These are phyloP conservation scores for Backusella tuberculispora DNA, from an alignment of 192 early-diverging fungal species.

Conservation along the genomic window DNA sequence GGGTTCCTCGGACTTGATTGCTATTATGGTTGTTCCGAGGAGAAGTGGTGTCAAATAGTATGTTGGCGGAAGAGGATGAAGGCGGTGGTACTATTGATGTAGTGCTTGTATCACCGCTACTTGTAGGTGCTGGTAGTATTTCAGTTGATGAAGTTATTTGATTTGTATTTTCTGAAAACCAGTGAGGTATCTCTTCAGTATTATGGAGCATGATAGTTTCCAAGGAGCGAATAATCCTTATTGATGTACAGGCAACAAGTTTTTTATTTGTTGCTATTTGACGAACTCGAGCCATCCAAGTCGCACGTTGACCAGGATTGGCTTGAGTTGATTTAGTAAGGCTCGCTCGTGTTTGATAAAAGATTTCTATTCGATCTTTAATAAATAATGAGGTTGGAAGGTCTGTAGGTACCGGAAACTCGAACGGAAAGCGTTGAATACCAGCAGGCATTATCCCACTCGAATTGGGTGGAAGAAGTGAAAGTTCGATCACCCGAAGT, in stretches of 20 bases:
- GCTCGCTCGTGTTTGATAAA: constrained; percentile 25
- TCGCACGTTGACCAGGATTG: neutral
- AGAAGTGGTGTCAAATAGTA: neutral
- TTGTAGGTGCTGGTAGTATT: neutral
- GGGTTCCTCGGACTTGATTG: neutral
- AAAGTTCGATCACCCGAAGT: constrained; percentile 30
- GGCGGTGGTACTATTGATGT: neutral
- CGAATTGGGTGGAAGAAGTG: constrained; percentile 25
- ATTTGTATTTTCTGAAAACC: constrained; percentile 7
- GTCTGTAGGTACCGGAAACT: constrained; percentile 32
- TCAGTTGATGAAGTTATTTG: too few relatives aligned
- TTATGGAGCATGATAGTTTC: constrained; percentile 11
- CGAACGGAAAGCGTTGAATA: constrained; percentile 32
- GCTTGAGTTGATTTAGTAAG: neutral
- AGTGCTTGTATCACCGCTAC: neutral
- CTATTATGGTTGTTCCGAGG: neutral
- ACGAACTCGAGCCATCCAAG: neutral
- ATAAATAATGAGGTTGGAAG: constrained; percentile 25
- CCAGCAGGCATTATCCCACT: constrained; percentile 24
- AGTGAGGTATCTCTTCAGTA: neutral
- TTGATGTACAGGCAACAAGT: neutral
- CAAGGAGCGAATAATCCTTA: constrained; percentile 18
- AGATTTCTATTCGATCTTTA: constrained; percentile 24
- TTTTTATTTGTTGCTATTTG: neutral
- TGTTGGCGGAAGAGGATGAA: neutral